Base-by-base conservation (phyloP, 805 yeast species). In the Yarrowia bubula region DNA sequence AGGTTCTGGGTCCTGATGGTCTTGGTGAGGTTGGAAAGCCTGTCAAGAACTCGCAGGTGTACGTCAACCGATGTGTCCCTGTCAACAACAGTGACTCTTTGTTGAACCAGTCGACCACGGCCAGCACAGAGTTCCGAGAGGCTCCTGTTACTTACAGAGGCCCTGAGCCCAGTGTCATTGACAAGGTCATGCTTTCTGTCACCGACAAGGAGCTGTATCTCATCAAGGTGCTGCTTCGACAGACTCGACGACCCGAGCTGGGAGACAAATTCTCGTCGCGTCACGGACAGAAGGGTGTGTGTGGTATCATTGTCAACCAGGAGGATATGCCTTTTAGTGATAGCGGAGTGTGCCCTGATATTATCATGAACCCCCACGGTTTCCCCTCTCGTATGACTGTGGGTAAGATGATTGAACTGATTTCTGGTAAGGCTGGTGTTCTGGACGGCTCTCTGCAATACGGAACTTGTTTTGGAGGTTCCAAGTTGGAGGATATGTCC, bases 381-480 rank as follows among this genome's bases (percentile, higher is more conserved):
- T 95, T 93, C 87, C 99, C 99, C 68, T 93, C 98, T 39, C 96
- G 99, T 84, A 95, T 95, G 99, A 95, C 99, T 43, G 98, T 95
- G 17, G 99, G 99, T 67, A 95, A 95, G 77, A 93, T 95, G 98
- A 86, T 95, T 70, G 99, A 95, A 76, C 81, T 93, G 68, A 89
- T 95, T 28, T 89, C 97, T 37, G 99, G 99, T 70, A 95, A 95
- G 74, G 99, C 98, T 0, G 99, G 99, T 75, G 98, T 95, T 43
- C 78, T 95, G 70, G 89, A 90, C 71, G 99, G 99, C 3, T 74
- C 89, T 1, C 79, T 95, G 67, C 96, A 95, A 75, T 95, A 95
- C 71, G 99, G 99, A 72, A 95, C 99, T 0, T 95, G 98, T 79
- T 95, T 95, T 75, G 99, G 99, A 53, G 99, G 99, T 37, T 90